These are phyloP conservation scores for Coemansia sp. DNA, from an alignment of 371 early-diverging fungal genomes.

Conservation along the genomic window DNA sequence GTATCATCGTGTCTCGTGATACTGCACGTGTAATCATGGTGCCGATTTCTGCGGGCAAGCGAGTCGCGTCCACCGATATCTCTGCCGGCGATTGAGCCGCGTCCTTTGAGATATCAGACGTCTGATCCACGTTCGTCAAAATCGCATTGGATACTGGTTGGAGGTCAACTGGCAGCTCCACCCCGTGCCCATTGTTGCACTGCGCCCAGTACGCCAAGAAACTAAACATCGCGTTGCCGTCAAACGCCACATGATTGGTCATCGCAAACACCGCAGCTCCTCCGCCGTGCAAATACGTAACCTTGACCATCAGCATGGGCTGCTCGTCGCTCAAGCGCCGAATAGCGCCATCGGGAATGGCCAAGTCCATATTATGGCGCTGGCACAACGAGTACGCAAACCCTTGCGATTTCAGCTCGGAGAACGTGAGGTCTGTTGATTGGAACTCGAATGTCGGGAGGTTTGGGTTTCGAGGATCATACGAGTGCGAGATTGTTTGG, in stretches of 20 bases:
- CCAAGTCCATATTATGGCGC: slow-evolving; percentile 16
- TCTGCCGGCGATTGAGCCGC: slow-evolving; percentile 12
- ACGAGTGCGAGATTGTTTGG: slow-evolving; percentile 16
- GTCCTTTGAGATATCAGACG: slow-evolving; percentile 3
- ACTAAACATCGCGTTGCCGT: slow-evolving; percentile 44
- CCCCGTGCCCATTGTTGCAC: slow-evolving; percentile 10
- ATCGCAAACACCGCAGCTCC: slow-evolving; percentile 31
- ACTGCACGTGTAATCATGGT: slow-evolving; percentile 8
- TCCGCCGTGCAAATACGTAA: slow-evolving; percentile 34
- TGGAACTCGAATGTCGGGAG: slow-evolving; percentile 36
- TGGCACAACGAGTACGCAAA: slow-evolving; percentile 29
- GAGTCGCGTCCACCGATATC: slow-evolving; percentile 35
- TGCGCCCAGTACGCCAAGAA: slow-evolving; percentile 40
- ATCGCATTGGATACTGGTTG: not conserved
- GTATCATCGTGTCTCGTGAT: not conserved
- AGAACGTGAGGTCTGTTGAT: not conserved
- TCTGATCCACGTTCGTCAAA: slow-evolving; percentile 4
- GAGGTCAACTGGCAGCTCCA: not conserved
- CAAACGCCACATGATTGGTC: slow-evolving; percentile 48
- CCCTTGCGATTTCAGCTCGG: slow-evolving; percentile 1
- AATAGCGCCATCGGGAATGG: slow-evolving; percentile 34
- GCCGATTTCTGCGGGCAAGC: slow-evolving; percentile 10
- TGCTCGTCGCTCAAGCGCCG: not conserved
- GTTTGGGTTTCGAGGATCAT: slow-evolving; percentile 15
- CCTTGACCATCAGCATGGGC: slow-evolving; percentile 43